These are phyloP conservation scores for Omphalea diandra DNA, from an alignment of 441 rosid genomes.

Conservation along the genomic window DNA sequence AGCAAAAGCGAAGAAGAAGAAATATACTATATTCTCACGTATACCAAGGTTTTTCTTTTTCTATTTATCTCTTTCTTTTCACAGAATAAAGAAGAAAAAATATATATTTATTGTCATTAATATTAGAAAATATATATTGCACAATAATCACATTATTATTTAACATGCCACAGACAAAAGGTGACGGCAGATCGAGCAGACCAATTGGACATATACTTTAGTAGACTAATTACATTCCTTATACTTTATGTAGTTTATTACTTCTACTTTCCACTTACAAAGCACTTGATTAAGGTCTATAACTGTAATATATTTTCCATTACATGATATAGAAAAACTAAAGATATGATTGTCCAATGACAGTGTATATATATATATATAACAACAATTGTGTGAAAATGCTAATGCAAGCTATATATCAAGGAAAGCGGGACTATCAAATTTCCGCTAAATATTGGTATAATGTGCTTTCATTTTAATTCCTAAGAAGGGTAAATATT, in stretches of 20 bases:
- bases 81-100: conserved; percentile 5
- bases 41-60: conserved; percentile 25
- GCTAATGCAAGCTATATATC: too few relatives aligned
- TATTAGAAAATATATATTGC: not conserved
- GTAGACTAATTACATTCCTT: not conserved
- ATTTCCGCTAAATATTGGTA: too few relatives aligned
- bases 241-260: not conserved
- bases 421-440: too few relatives aligned
- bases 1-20: conserved; percentile 24
- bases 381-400: too few relatives aligned
- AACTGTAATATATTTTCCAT: not conserved
- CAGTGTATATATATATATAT: too few relatives aligned
- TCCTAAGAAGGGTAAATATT: too few relatives aligned
- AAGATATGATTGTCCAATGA: too few relatives aligned
- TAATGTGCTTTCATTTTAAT: too few relatives aligned
- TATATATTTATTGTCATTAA: not conserved
- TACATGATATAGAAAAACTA: too few relatives aligned
- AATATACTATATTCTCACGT: conserved; percentile 43
- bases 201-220: not conserved
- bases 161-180: not conserved
- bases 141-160: too few relatives aligned
- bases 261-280: not conserved
- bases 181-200: not conserved
- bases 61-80: not conserved
- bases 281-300: not conserved